These are phyloP conservation scores for Trichophyton simii DNA, from an alignment of 2,329 filamentous ascomycete species.

Conservation along the genomic window DNA sequence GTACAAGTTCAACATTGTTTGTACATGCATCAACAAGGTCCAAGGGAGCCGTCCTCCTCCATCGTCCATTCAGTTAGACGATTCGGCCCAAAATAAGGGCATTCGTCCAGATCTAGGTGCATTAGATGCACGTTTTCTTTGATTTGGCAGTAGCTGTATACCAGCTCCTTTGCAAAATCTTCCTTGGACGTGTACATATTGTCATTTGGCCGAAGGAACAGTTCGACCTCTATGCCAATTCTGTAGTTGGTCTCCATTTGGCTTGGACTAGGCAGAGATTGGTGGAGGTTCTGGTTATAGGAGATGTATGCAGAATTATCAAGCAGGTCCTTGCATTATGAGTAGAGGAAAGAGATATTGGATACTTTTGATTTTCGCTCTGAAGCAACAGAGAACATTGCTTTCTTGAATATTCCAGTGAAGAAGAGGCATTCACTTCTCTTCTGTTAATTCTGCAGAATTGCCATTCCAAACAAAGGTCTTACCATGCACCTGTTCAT, in stretches of 20 bases:
- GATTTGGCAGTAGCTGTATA: background rate
- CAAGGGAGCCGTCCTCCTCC: background rate
- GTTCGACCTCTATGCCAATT: too few relatives aligned
- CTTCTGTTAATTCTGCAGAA: background rate
- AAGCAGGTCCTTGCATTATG: too few relatives aligned
- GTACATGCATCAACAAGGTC: background rate
- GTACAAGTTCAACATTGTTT: background rate
- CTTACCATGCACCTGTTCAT: background rate
- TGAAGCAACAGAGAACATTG: too few relatives aligned
- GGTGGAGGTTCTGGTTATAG: too few relatives aligned
- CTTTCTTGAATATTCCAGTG: background rate
- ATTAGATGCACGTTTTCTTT: background rate
- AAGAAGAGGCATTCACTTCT: background rate
- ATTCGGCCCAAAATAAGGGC: background rate
- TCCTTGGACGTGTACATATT: background rate
- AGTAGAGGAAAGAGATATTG: too few relatives aligned
- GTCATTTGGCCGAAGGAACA: too few relatives aligned
- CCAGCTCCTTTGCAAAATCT: background rate
- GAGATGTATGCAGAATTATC: too few relatives aligned
- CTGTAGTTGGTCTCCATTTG: too few relatives aligned
- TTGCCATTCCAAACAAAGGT: constrained; percentile 4
- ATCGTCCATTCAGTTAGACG: background rate
- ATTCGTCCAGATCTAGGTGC: background rate
- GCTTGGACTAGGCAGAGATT: too few relatives aligned
- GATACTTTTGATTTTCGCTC: too few relatives aligned